Percentiles rank a stretch among this genome's conserved stretches.
These are phyloP conservation scores for Pichia nanzhaoensis DNA, from an alignment of 805 yeast species.

Conservation along the genomic window DNA sequence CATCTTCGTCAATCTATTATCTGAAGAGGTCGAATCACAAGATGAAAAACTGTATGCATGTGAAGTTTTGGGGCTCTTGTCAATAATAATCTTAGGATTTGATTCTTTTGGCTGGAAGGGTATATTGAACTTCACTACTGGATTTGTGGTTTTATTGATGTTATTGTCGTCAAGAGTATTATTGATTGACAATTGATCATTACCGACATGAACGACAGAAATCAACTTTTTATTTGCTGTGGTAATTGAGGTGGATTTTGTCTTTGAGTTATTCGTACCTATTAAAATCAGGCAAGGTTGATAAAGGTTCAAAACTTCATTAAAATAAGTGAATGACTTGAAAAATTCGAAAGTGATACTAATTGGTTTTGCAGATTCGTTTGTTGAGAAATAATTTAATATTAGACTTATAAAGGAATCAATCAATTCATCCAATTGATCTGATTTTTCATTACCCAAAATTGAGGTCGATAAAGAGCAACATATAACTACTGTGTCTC, in stretches of 20 bases:
- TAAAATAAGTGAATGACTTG: constrained; percentile 40
- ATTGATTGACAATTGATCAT: constrained; percentile 6
- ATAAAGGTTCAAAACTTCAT: constrained; percentile 50
- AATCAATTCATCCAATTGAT: constrained; percentile 19
- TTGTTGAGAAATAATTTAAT: constrained; percentile 19
- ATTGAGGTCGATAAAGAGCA: constrained; percentile 21
- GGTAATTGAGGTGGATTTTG: constrained; percentile 25
- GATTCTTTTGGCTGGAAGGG: constrained; percentile 15
- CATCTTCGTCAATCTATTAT: constrained; percentile 22
- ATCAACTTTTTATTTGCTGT: constrained; percentile 20
- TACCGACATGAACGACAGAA: constrained; percentile 24
- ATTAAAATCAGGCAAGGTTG: constrained; percentile 51
- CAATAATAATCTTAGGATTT: constrained; percentile 1
- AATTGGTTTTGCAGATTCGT: constrained; percentile 27
- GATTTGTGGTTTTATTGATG: background rate
- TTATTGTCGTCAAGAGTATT: background rate
- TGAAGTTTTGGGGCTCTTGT: background rate
- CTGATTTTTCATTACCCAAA: constrained; percentile 15
- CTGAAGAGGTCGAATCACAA: constrained; percentile 1
- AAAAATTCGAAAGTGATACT: constrained; percentile 54
- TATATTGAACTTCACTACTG: constrained; percentile 18
- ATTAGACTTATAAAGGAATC: constrained; percentile 37
- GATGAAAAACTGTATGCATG: background rate
- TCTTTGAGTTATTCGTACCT: constrained; percentile 24
- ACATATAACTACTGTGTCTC: constrained; percentile 56